phyloP scores from a whole-genome alignment of 2,329 filamentous ascomycete genomes.

The Alternaria ventricosa region DNA sequence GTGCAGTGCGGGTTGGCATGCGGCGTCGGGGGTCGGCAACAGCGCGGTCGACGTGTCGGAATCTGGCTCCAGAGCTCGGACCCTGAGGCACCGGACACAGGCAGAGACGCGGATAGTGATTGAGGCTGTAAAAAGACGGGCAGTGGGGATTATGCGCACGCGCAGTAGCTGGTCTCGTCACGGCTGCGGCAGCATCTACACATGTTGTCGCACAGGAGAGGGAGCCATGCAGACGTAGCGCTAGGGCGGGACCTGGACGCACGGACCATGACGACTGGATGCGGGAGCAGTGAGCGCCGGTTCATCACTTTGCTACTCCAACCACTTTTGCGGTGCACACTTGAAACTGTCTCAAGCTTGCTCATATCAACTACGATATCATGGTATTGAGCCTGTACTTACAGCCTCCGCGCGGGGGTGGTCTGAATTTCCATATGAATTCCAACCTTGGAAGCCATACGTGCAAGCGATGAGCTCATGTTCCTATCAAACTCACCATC shows the following conservation, averaged over 20 bases:
- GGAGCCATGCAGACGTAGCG: constrained; percentile 16
- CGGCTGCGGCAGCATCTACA: constrained; percentile 11
- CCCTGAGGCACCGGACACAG: constrained; percentile 15
- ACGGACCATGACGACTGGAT: constrained; percentile 10
- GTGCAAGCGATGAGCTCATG: neutral
- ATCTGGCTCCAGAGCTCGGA: constrained; percentile 31
- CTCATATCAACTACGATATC: no score
- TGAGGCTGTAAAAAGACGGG: neutral
- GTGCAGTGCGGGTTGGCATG: constrained; percentile 34
- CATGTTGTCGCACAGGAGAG: constrained; percentile 14
- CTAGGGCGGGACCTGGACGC: constrained; percentile 14
- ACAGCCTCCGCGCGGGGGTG: neutral
- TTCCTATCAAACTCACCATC: neutral
- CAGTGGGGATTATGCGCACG: constrained; percentile 3
- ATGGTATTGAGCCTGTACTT: no score
- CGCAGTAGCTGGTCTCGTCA: constrained; percentile 7
- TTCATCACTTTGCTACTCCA: neutral
- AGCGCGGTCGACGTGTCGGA: constrained; percentile 25
- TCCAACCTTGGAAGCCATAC: neutral
- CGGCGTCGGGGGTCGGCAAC: constrained; percentile 36
- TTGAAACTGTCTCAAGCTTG: neutral
- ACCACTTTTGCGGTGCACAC: neutral
- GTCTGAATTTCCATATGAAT: neutral
- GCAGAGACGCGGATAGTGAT: neutral
- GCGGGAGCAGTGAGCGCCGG: neutral